Base-by-base conservation (phyloP, 2,329 filamentous ascomycete species). In the Metarhizium rileyi region DNA sequence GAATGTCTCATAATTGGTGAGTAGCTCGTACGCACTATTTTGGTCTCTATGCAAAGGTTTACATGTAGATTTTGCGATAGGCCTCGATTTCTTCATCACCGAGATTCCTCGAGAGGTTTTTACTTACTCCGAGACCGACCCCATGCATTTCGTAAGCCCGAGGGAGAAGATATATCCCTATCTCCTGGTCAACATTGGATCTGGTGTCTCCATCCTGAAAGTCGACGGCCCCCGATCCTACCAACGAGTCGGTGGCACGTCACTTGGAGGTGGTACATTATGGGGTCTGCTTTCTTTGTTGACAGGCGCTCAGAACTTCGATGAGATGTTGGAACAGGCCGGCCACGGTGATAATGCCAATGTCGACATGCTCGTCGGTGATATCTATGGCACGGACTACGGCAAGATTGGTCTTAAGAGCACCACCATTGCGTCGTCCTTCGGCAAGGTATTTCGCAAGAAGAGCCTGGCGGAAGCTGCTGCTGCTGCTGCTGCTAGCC, bases 91-190 rank as follows among this genome's bases (percentile, higher is more conserved):
- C 72, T 97, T 98, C 75, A 97, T 97, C 63, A 95, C 89, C 56
- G 90, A 97, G 65, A 97, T 98, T 52, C 93, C 93, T 20, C 83
- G 86, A 58, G 93, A 98, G 69, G 91, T 98, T 49, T 98, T 98
- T 63, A 96, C 90, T 20, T 97, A 97, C 69, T 90, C 86, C 63
- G 91, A 95, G 65, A 79, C 80, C 30, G 84, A 93, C 59, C 90
- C 90, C 4, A 95, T 96, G 86, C 81, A 88, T 61, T 97, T 95
- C 63, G 82, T 85, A 56, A 80, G 84, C 53, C 82, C 89, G 1
- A 74, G 82, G n/a, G 83, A 91, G 57, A 71, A 73, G 57, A 89
- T 95, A 52, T 97, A 98, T 65, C 93, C 93, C 2, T 98, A 98
- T 64, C 82, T 98, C 41, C 82, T 98, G 27, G 93, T 98, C 61